Percentiles rank a stretch among this genome's conserved stretches.
Evolutionary conservation across 73 alveolate genomes (phyloP).

Genomic region (Paramecium sexaurelia): DNA sequence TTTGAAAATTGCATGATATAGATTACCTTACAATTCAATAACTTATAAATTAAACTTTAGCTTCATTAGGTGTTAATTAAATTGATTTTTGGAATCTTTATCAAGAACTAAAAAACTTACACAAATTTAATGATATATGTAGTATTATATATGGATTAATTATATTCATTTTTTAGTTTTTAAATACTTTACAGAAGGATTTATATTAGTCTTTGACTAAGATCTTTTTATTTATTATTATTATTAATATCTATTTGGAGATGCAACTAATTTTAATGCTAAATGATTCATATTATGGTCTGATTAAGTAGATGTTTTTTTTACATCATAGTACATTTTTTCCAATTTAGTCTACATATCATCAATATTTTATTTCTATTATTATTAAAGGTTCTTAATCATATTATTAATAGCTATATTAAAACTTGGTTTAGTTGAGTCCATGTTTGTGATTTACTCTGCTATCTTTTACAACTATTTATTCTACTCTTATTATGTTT

Average conservation of each 20-base stretch:
- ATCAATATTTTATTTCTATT: background rate
- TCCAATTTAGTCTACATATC: background rate
- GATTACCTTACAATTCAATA: constrained; percentile 70
- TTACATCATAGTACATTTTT: background rate
- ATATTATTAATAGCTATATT: background rate
- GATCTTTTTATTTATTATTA: background rate
- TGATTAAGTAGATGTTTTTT: background rate
- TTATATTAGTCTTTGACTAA: background rate
- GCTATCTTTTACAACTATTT: background rate
- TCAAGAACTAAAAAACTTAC: constrained; percentile 42
- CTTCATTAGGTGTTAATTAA: constrained; percentile 66
- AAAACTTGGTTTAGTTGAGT: constrained; percentile 7
- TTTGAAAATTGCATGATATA: constrained; percentile 71
- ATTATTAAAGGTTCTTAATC: background rate
- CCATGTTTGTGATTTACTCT: background rate
- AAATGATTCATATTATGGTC: background rate
- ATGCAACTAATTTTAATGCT: constrained; percentile 9
- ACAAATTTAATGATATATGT: background rate
- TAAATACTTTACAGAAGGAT: constrained; percentile 28
- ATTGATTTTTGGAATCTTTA: constrained; percentile 61
- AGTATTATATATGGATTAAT: constrained; percentile 1
- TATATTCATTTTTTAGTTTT: background rate
- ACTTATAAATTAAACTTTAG: constrained; percentile 66
- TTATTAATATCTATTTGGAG: background rate
- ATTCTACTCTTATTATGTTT: background rate